Evolutionary conservation across 257 asterid genomes (phyloP), one percentile per base, ranked within the genome.

Genomic region (Parsonsia alboflavescens): DNA sequence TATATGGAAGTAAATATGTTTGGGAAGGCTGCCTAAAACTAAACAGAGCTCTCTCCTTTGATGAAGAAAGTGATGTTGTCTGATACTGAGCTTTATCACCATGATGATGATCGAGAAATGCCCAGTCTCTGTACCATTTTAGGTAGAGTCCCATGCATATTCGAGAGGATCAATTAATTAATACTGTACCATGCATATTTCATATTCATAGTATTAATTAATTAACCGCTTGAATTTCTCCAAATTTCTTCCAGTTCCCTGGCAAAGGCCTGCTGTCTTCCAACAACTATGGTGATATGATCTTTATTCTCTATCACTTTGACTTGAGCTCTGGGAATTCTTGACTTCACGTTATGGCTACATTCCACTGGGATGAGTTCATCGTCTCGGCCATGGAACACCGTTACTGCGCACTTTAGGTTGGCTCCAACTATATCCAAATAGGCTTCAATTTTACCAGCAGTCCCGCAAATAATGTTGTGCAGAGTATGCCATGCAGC

Each of bases 401-500:
- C 80, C 3, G 90, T 81, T 9, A 94, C 81, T 0, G 85, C 76
- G 77, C 98, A 92, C 69, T 85, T 90, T 4, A 90, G 67, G 2
- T 73, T 67, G 33, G 84, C 83, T 69, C 78, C 78, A 12, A 94
- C 90, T 70, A 80, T 88, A 22, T 94, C 93, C 68, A 94, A 76
- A 52, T 94, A 92, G 2, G 80, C 89, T 75, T 94, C 98, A 13
- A 94, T 86, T 75, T 88, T 90, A 1, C 82, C 90, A 4, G 97
- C 99, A 4, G 96, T 90, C 7, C 99, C 99, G 13, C 95, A 92
- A 0, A 94, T 89, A 1, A 94, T 85, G 82, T 94, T 94, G 91
- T 94, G 99, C 4, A 94, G 89, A 0, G 99, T 94, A 41, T 94
- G 99, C 99, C 99, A 94, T 17, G 98, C 97, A 0, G 99, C 91